Conservation (phyloP, 108 stramenopile species). For the Pseudonitzschia pungens region DNA sequence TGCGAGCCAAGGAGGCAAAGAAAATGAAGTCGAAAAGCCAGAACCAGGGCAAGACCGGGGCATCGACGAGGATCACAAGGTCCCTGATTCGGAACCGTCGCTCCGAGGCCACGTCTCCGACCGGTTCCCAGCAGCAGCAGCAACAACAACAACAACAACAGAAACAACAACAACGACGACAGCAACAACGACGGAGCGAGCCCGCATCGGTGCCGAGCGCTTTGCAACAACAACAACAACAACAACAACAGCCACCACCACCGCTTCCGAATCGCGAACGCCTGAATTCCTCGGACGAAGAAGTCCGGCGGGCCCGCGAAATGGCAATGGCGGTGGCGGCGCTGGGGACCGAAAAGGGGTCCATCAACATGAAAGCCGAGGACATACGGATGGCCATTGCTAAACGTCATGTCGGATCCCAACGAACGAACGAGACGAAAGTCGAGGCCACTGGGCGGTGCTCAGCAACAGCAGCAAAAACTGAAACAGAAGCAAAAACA, state of each 20-base stretch:
- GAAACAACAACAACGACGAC: not conserved
- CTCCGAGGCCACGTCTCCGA: not conserved
- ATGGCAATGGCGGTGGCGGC: constrained; percentile 26
- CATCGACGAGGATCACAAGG: not conserved
- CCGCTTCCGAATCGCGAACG: not conserved
- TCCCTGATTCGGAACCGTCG: not conserved
- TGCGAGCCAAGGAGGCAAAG: not conserved
- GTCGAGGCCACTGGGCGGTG: not conserved
- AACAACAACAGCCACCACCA: not conserved
- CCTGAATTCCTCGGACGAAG: constrained; percentile 4
- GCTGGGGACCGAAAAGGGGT: constrained; percentile 1
- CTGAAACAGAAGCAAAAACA: constrained; percentile 1
- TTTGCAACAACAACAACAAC: too few relatives aligned
- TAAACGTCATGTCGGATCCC: constrained; percentile 9
- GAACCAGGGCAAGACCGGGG: not conserved
- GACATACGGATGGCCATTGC: constrained; percentile 23
- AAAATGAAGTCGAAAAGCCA: not conserved
- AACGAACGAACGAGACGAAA: not conserved
- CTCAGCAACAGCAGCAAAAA: not conserved
- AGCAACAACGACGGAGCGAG: not conserved
- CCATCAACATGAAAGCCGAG: not conserved
- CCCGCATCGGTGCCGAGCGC: not conserved
- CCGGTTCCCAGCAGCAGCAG: not conserved
- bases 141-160: not conserved
- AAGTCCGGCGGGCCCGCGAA: constrained; percentile 20